phyloP scores from a whole-genome alignment of 352 stramenopile species.

The Phytophthora meadii region DNA sequence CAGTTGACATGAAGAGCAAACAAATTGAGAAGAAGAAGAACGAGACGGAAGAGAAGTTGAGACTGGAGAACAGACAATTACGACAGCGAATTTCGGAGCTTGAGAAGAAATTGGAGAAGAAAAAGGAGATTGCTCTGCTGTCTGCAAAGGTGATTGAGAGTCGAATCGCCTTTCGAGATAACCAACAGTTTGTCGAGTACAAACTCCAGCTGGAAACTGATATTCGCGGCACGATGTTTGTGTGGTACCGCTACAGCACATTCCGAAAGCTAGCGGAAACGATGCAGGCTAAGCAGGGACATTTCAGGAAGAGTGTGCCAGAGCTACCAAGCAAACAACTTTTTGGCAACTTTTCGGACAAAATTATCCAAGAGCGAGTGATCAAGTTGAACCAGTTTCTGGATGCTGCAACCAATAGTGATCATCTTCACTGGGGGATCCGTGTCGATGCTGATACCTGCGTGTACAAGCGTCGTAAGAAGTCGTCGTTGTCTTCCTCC shows the following conservation, averaged over 20 bases:
- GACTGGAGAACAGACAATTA: slow-evolving; percentile 56
- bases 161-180: slow-evolving; percentile 57
- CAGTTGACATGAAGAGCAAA: slow-evolving; percentile 25
- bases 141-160: slow-evolving; percentile 55
- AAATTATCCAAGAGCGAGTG: slow-evolving; percentile 64
- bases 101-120: slow-evolving; percentile 55
- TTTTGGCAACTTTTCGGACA: slow-evolving; percentile 65
- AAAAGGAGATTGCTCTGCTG: slow-evolving; percentile 54
- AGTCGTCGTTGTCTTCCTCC: not conserved
- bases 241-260: slow-evolving; percentile 68
- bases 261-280: slow-evolving; percentile 64
- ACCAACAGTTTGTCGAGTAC: slow-evolving; percentile 65
- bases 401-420: slow-evolving; percentile 55
- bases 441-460: slow-evolving; percentile 22
- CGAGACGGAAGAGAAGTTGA: slow-evolving; percentile 40
- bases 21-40: slow-evolving; percentile 7
- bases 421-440: slow-evolving; percentile 67
- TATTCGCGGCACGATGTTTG: slow-evolving; percentile 54
- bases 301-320: slow-evolving; percentile 58
- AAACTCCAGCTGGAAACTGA: slow-evolving; percentile 67
- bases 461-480: slow-evolving; percentile 63
- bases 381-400: slow-evolving; percentile 67
- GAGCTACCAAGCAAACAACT: slow-evolving; percentile 65
- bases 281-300: slow-evolving; percentile 56
- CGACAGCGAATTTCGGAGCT: slow-evolving; percentile 51